Conservation (phyloP, 1,284 basidiomycete genomes). For the Schizophyllum commune region DNA sequence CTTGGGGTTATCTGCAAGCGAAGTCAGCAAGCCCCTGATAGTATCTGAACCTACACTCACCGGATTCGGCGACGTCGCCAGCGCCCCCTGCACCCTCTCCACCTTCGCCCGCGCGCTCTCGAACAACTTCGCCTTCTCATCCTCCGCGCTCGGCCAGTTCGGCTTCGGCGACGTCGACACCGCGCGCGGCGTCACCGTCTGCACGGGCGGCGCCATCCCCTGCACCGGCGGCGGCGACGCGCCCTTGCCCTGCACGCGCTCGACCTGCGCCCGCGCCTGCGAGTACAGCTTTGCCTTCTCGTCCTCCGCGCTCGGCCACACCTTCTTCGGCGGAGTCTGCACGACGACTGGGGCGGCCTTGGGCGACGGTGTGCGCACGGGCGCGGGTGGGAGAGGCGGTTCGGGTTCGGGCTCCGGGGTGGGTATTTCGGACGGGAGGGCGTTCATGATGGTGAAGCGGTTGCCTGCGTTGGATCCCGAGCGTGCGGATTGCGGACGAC, state of each 20-base stretch:
- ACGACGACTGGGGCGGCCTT: neutral
- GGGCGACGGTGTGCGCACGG: neutral
- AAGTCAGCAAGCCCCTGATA: neutral
- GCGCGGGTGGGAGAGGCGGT: neutral
- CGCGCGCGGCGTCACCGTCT: neutral
- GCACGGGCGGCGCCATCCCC: slow-evolving; percentile 4
- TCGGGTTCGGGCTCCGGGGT: slow-evolving; percentile 5
- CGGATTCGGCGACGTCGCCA: slow-evolving; percentile 18
- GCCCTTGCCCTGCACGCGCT: slow-evolving; percentile 41
- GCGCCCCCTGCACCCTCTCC: slow-evolving; percentile 36
- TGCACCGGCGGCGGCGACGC: slow-evolving; percentile 14
- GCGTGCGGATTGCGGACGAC: slow-evolving; percentile 17
- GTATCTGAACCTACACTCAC: neutral
- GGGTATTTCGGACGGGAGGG: slow-evolving; percentile 16
- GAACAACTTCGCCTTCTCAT: slow-evolving; percentile 65
- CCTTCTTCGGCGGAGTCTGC: slow-evolving; percentile 10
- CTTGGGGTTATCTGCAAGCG: neutral
- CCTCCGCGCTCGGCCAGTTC: slow-evolving; percentile 63
- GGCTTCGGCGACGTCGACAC: slow-evolving; percentile 16
- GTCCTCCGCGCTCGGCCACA: slow-evolving; percentile 52
- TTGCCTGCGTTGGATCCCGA: slow-evolving; percentile 15
- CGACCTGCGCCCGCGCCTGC: slow-evolving; percentile 53
- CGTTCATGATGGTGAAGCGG: slow-evolving; percentile 30
- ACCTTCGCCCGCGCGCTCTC: slow-evolving; percentile 58
- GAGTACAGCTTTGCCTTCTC: slow-evolving; percentile 65